Conservation (phyloP, 352 stramenopile genomes). For the Phytopythium chamaehyphon region DNA sequence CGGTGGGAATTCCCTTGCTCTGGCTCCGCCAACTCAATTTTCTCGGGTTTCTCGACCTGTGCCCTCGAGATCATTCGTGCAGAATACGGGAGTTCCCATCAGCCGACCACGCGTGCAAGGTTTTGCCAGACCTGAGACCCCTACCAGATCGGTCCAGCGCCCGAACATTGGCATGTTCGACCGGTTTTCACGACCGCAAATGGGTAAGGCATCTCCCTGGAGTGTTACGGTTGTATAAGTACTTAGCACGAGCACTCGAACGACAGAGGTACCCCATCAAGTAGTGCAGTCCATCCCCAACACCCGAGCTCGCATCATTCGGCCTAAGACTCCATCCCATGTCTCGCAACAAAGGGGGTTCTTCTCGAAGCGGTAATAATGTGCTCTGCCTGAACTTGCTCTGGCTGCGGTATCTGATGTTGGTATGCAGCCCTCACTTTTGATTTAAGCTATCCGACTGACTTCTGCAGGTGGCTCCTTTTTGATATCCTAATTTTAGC, state of each 20-base stretch:
- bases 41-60: constrained; percentile 12
- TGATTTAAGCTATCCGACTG: too few species aligned
- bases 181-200: constrained; percentile 55
- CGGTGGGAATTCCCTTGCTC: neutral
- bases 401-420: too few species aligned
- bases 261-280: constrained; percentile 22
- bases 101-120: constrained; percentile 18
- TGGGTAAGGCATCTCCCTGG: constrained; percentile 23
- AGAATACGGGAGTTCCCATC: constrained; percentile 11
- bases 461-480: too few species aligned
- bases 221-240: neutral
- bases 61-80: constrained; percentile 1
- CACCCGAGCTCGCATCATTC: constrained; percentile 47
- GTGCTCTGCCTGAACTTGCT: neutral
- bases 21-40: constrained; percentile 25
- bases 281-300: constrained; percentile 35
- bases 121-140: constrained; percentile 34
- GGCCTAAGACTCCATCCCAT: constrained; percentile 71
- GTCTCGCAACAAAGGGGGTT: constrained; percentile 62
- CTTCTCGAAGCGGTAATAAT: constrained; percentile 58
- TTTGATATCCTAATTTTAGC: neutral
- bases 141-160: constrained; percentile 36
- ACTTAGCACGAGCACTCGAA: neutral
- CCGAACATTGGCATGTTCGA: constrained; percentile 57
- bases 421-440: constrained; percentile 1